Evolutionary conservation across 768 basidiomycete genomes (phyloP).

Genomic region (Mycena indigotica): DNA sequence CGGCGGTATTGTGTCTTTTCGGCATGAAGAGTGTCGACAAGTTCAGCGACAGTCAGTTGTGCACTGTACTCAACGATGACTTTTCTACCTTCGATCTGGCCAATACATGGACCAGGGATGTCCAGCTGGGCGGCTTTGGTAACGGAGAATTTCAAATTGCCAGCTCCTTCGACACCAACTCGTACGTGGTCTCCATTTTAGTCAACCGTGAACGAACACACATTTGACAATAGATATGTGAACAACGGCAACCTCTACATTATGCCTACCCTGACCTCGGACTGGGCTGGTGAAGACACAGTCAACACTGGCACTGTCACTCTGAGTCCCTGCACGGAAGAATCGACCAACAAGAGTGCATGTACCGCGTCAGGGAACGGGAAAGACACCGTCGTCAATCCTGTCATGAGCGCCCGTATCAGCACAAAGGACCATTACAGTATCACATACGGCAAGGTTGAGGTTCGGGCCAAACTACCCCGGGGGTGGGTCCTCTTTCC

Average conservation of each 20-base stretch:
- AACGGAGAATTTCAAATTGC: constrained; percentile 83
- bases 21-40: constrained; percentile 50
- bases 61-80: constrained; percentile 71
- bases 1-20: constrained; percentile 55
- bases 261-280: constrained; percentile 76
- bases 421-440: constrained; percentile 62
- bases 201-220: too few species aligned
- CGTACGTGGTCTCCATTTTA: too few species aligned
- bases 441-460: constrained; percentile 62
- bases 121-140: constrained; percentile 76
- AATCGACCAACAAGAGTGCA: constrained; percentile 35
- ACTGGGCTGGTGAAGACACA: constrained; percentile 36
- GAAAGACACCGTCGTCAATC: constrained; percentile 62
- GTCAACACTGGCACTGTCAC: constrained; percentile 45
- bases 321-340: constrained; percentile 37
- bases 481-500: constrained; percentile 48
- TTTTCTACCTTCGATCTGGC: constrained; percentile 51
- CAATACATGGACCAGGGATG: constrained; percentile 65
- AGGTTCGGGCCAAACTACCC: constrained; percentile 65
- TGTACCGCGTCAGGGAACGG: constrained; percentile 45
- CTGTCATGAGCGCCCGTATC: constrained; percentile 75
- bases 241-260: constrained; percentile 74
- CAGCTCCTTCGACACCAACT: constrained; percentile 59
- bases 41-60: constrained; percentile 46
- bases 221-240: constrained; percentile 44